These are phyloP conservation scores for Colletotrichum kahawae DNA, from an alignment of 2,329 filamentous ascomycete species.

Conservation along the genomic window DNA sequence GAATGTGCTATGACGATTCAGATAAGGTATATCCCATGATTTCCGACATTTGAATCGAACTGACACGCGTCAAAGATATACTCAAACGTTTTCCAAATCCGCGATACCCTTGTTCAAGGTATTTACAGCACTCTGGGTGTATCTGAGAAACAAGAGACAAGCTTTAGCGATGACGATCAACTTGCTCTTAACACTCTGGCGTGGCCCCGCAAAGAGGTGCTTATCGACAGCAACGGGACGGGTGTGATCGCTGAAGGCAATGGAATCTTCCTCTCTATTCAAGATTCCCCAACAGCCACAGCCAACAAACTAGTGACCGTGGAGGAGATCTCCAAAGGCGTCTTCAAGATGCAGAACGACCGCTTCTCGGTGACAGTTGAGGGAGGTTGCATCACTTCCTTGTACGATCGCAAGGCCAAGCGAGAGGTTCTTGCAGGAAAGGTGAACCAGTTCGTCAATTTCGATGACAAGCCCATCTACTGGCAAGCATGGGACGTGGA, in stretches of 20 bases:
- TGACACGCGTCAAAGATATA: not conserved
- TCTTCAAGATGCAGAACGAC: constrained; percentile 62
- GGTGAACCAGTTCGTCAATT: constrained; percentile 69
- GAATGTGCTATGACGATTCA: constrained; percentile 74
- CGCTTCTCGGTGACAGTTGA: constrained; percentile 59
- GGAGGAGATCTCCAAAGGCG: constrained; percentile 51
- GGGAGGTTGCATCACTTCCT: constrained; percentile 64
- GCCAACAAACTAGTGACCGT: constrained; percentile 30
- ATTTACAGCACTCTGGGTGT: not conserved
- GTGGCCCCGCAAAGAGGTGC: constrained; percentile 61
- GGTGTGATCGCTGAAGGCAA: constrained; percentile 28
- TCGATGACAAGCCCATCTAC: constrained; percentile 73
- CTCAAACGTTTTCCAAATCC: not conserved
- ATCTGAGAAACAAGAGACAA: constrained; percentile 26
- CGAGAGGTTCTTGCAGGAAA: constrained; percentile 66
- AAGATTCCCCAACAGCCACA: constrained; percentile 23
- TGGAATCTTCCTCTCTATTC: constrained; percentile 24
- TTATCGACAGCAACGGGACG: constrained; percentile 38
- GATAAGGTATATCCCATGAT: constrained; percentile 48
- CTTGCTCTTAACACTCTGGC: constrained; percentile 67
- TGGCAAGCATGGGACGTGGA: constrained; percentile 78
- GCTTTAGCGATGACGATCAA: constrained; percentile 64
- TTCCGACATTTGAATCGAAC: not conserved
- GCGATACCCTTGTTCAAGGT: not conserved
- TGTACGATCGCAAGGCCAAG: constrained; percentile 61